A percentile compares a stretch with the other conserved stretches of the same genome.
Evolutionary conservation across 257 asterid genomes (phyloP).

Genomic region (Striga asiatica): DNA sequence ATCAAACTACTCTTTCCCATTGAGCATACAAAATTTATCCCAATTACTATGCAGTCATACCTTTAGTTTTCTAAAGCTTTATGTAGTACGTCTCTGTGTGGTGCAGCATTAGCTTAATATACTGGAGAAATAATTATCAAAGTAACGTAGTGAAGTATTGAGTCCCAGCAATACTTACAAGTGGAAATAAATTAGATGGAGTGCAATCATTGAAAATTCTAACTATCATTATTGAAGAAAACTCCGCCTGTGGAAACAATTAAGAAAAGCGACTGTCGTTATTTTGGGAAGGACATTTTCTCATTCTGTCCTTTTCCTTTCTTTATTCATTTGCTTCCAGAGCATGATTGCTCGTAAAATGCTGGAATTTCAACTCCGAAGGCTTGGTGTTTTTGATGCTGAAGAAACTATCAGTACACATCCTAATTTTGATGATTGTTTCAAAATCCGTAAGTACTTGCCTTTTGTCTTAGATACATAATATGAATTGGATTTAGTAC

Average conservation of each 20-base stretch:
- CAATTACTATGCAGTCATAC: too few relatives aligned
- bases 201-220: too few relatives aligned
- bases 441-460: conserved; percentile 57
- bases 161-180: neutral
- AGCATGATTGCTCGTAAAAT: conserved; percentile 95
- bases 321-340: conserved; percentile 26
- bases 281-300: neutral
- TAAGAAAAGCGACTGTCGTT: neutral
- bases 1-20: neutral
- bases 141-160: neutral
- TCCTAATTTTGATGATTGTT: conserved; percentile 74
- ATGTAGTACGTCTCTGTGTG: neutral
- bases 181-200: conserved; percentile 6
- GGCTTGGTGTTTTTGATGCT: conserved; percentile 89
- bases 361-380: conserved; percentile 86
- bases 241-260: neutral
- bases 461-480: conserved; percentile 1
- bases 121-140: neutral
- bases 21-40: too few relatives aligned
- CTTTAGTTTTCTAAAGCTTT: neutral
- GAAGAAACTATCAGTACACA: conserved; percentile 77
- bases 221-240: neutral
- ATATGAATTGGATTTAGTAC: conserved; percentile 4
- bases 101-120: conserved; percentile 2
- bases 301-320: neutral